Conservation (phyloP, 1,284 basidiomycete genomes). For the Apiotrichum siamense region DNA sequence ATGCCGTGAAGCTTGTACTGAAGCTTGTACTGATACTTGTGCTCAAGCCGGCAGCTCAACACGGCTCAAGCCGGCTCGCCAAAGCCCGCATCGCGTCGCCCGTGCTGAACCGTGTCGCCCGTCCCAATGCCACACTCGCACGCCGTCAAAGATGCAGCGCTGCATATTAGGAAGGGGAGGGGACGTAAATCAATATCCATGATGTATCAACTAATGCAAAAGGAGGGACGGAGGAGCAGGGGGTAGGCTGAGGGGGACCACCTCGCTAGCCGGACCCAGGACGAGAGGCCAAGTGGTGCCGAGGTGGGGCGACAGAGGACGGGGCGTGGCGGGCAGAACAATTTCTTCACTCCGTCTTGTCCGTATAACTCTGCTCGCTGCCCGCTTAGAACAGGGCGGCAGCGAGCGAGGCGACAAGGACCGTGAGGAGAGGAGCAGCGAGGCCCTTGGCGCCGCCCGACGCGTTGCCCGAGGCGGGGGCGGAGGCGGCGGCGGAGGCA, state of each 20-base stretch:
- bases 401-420: background rate
- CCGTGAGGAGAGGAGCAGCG: background rate
- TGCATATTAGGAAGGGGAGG: background rate
- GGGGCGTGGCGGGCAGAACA: too few relatives aligned
- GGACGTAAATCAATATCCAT: background rate
- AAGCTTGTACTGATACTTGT: too few relatives aligned
- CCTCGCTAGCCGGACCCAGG: too few relatives aligned
- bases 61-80: too few relatives aligned
- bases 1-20: too few relatives aligned
- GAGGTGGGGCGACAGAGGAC: too few relatives aligned
- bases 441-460: background rate
- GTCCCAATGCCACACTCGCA: background rate
- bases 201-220: slow-evolving; percentile 1
- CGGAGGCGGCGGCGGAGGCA: background rate
- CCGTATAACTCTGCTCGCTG: background rate
- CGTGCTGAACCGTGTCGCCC: too few relatives aligned
- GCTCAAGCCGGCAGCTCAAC: too few relatives aligned
- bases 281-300: too few relatives aligned
- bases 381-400: background rate
- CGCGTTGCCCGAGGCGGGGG: background rate
- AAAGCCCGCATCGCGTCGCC: too few relatives aligned
- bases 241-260: background rate
- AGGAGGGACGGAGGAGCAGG: background rate
- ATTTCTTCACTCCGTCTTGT: background rate
- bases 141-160: background rate